Conservation (phyloP, 192 early-diverging fungal species). For the Coemansia sp. region DNA sequence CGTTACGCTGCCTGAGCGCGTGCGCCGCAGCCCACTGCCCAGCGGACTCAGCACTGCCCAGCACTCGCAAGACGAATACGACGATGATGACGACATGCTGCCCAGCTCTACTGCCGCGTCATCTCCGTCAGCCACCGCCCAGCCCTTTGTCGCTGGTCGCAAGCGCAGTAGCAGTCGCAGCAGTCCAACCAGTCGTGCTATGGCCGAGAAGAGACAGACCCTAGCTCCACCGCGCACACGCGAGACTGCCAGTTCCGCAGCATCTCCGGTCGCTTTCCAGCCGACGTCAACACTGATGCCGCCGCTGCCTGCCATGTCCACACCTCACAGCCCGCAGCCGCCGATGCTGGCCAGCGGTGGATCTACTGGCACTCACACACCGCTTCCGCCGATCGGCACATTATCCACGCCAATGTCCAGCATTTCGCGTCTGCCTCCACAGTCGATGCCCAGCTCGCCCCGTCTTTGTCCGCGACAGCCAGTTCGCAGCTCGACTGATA, state of each 20-base stretch:
- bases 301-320: constrained; percentile 7
- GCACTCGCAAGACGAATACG: constrained; percentile 37
- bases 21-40: constrained; percentile 11
- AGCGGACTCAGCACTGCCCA: constrained; percentile 33
- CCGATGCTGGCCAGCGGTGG: not conserved
- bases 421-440: constrained; percentile 16
- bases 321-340: constrained; percentile 16
- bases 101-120: constrained; percentile 35
- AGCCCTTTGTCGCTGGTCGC: constrained; percentile 7
- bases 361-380: constrained; percentile 2
- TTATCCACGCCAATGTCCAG: not conserved
- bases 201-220: constrained; percentile 8
- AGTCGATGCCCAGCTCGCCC: constrained; percentile 54
- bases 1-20: constrained; percentile 19
- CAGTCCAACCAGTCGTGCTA: constrained; percentile 2
- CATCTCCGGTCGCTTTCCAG: too few relatives aligned
- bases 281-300: constrained; percentile 3
- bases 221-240: constrained; percentile 1
- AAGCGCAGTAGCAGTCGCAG: constrained; percentile 12
- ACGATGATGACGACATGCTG: constrained; percentile 20
- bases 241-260: too few relatives aligned
- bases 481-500: not conserved
- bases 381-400: constrained; percentile 27
- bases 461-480: constrained; percentile 18
- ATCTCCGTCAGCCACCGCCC: constrained; percentile 21